A percentile compares a stretch with the other conserved stretches of the same genome.
phyloP scores from a whole-genome alignment of 495 filamentous ascomycete genomes.

The Thermochaetoides thermophila region DNA sequence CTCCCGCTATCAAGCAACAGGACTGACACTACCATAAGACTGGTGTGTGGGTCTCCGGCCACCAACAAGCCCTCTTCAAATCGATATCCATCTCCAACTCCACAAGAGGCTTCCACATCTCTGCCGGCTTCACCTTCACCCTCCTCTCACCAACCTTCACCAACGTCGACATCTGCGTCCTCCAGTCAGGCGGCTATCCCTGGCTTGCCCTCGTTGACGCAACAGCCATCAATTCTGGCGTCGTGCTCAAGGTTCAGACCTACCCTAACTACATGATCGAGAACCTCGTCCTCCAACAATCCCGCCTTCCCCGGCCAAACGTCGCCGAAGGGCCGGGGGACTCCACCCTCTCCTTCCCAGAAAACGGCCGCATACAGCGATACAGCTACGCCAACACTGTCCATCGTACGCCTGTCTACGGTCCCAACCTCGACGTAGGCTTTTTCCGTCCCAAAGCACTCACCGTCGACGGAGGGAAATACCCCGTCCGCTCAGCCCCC shows the following conservation, averaged over 20 bases:
- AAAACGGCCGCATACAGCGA: constrained; percentile 15
- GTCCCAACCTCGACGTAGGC: constrained; percentile 24
- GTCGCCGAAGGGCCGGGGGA: constrained; percentile 17
- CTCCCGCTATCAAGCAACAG: neutral
- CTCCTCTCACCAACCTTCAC: constrained; percentile 33
- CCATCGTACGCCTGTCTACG: constrained; percentile 44
- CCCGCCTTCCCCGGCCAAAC: too few species aligned
- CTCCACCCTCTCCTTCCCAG: constrained; percentile 13
- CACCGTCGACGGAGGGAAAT: constrained; percentile 20
- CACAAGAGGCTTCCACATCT: constrained; percentile 46
- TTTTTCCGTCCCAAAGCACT: constrained; percentile 15
- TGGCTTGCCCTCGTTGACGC: constrained; percentile 28
- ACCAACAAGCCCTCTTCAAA: constrained; percentile 61
- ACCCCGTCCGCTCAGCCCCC: constrained; percentile 20
- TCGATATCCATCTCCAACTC: constrained; percentile 44
- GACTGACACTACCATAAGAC: constrained; percentile 15
- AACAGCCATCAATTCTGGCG: constrained; percentile 25
- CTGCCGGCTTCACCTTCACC: constrained; percentile 41
- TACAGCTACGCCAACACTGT: constrained; percentile 40
- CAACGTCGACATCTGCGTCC: constrained; percentile 41
- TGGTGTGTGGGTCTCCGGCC: constrained; percentile 41
- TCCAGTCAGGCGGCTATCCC: constrained; percentile 33
- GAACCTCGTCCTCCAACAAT: too few species aligned
- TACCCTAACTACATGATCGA: constrained; percentile 28
- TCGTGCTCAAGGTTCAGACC: constrained; percentile 20